Conservation (phyloP, 495 filamentous ascomycete species). For the Neurospora sp. region DNA sequence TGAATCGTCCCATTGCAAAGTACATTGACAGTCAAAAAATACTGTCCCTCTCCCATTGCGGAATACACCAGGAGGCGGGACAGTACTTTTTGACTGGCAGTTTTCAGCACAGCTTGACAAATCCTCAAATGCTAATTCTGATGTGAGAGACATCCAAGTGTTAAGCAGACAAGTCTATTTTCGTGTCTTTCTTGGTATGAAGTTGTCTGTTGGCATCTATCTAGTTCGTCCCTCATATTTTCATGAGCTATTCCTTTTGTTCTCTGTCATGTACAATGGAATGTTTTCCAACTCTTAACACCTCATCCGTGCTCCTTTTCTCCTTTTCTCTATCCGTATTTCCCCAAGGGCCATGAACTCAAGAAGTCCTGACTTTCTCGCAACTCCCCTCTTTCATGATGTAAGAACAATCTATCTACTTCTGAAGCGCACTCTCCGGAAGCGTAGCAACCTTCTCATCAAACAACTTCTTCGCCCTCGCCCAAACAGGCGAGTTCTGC, state of each 20-base stretch:
- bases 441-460: slow-evolving; percentile 72
- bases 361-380: too few relatives aligned
- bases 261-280: background rate
- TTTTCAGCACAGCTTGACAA: background rate
- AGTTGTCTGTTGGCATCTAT: background rate
- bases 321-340: background rate
- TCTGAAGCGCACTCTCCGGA: slow-evolving; percentile 38
- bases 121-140: too few relatives aligned
- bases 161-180: background rate
- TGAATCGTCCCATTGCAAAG: too few relatives aligned
- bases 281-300: background rate
- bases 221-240: background rate
- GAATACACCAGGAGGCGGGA: too few relatives aligned
- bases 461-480: slow-evolving; percentile 73
- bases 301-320: background rate
- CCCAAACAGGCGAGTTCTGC: slow-evolving; percentile 65
- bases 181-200: background rate
- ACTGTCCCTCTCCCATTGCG: too few relatives aligned
- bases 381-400: too few relatives aligned
- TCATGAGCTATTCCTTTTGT: background rate
- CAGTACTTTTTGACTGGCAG: too few relatives aligned
- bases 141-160: too few relatives aligned
- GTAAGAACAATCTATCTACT: slow-evolving; percentile 7
- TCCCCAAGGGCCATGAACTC: too few relatives aligned
- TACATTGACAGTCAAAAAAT: too few relatives aligned